phyloP scores from a whole-genome alignment of 306 rosid species.

The Pyrus bretschneideri region DNA sequence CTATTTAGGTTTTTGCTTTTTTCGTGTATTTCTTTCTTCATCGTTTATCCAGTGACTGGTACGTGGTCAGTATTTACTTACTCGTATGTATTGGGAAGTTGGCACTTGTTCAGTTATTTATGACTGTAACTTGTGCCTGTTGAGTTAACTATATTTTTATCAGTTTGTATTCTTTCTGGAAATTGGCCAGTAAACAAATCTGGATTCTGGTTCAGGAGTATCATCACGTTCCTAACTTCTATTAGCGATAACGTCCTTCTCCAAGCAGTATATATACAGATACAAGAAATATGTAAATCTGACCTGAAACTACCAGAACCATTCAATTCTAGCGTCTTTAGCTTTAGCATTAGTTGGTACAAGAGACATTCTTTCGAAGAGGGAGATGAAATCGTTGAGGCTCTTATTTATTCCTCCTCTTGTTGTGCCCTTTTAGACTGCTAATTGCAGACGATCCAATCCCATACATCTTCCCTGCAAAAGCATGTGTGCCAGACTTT shows the following conservation, averaged over 20 bases:
- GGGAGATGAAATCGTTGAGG: slow-evolving; percentile 43
- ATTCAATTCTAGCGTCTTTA: slow-evolving; percentile 35
- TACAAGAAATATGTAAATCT: neutral
- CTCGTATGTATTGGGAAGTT: too few relatives aligned
- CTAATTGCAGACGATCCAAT: slow-evolving; percentile 39
- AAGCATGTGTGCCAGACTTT: neutral
- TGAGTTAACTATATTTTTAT: too few relatives aligned
- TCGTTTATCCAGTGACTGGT: too few relatives aligned
- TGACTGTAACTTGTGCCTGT: too few relatives aligned
- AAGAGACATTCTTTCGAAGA: slow-evolving; percentile 31
- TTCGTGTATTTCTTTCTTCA: too few relatives aligned
- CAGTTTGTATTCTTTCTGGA: neutral
- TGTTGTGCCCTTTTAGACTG: slow-evolving; percentile 31
- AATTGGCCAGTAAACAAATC: neutral
- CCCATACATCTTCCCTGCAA: slow-evolving; percentile 48
- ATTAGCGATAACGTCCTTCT: neutral
- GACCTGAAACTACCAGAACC: slow-evolving; percentile 43
- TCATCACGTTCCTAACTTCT: neutral
- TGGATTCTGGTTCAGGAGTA: neutral
- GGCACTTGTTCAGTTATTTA: too few relatives aligned
- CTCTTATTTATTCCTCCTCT: slow-evolving; percentile 28
- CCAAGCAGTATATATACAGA: neutral
- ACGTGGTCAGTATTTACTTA: too few relatives aligned
- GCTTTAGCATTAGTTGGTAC: slow-evolving; percentile 40
- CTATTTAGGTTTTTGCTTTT: too few relatives aligned